Evolutionary conservation across 2,329 filamentous ascomycete genomes (phyloP).

Genomic region (Penicillium olsonii): DNA sequence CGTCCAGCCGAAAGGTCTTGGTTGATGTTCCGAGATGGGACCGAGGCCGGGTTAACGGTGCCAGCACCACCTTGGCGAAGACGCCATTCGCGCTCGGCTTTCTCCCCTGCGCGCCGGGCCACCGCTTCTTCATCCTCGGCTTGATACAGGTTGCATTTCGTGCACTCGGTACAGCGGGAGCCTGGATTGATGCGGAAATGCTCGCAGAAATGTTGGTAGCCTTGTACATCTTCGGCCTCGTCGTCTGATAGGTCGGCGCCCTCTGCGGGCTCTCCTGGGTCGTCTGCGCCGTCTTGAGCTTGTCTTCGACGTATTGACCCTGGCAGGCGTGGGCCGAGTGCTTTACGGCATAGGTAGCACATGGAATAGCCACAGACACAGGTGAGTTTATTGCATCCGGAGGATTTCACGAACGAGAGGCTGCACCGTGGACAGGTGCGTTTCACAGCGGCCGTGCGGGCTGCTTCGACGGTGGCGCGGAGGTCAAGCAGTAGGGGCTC

Average conservation of each 20-base stretch:
- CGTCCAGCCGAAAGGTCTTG: slow-evolving; percentile 26
- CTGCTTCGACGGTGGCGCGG: slow-evolving; percentile 85
- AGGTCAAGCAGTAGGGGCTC: slow-evolving; percentile 79
- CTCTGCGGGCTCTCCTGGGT: slow-evolving; percentile 18
- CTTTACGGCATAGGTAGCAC: slow-evolving; percentile 93
- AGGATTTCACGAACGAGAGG: slow-evolving; percentile 87
- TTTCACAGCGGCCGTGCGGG: slow-evolving; percentile 91
- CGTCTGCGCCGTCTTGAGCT: slow-evolving; percentile 46
- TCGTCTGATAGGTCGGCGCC: slow-evolving; percentile 17
- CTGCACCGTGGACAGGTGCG: slow-evolving; percentile 90
- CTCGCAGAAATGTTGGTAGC: slow-evolving; percentile 93
- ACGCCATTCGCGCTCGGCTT: slow-evolving; percentile 72
- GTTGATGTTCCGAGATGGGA: slow-evolving; percentile 28
- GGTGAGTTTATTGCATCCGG: slow-evolving; percentile 94
- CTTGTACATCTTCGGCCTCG: slow-evolving; percentile 57
- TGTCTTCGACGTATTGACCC: slow-evolving; percentile 4
- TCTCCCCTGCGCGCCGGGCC: slow-evolving; percentile 66
- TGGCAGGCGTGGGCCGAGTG: slow-evolving; percentile 43
- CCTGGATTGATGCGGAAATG: slow-evolving; percentile 86
- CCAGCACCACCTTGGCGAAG: slow-evolving; percentile 57
- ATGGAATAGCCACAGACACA: slow-evolving; percentile 96
- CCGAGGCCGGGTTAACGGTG: slow-evolving; percentile 10
- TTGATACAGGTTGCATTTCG: slow-evolving; percentile 70
- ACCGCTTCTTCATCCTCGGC: slow-evolving; percentile 74
- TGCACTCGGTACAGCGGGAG: slow-evolving; percentile 73